Evolutionary conservation across 108 stramenopile species (phyloP), one percentile per base, ranked within the genome.

Genomic region (Stephanodiscus triporus): DNA sequence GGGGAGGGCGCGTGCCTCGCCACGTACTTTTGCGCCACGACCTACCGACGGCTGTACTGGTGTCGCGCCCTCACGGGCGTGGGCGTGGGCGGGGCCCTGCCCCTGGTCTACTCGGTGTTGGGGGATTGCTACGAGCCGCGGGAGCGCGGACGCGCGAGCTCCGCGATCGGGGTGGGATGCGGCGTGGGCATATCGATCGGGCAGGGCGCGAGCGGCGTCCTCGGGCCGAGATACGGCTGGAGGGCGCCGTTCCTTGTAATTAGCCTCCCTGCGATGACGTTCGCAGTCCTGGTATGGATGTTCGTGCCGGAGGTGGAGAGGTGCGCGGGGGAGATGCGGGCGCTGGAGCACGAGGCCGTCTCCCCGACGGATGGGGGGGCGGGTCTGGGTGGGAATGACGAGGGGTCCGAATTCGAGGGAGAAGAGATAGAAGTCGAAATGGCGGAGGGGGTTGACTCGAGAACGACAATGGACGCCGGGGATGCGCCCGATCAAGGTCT

Each of bases 1-100:
- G 96, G 96, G n/a, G 96, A 94, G 76, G 65, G 74, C 13, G 93
- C 90, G 1, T 96, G 93, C 57, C 58, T 93, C 1, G 72, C 54
- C 38, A 75, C 75, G 22, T 81, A 78, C 47, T 86, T 84, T 56
- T 6, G 4, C 6, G 73, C 72, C 22, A 54, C 56, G 11, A 83
- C 68, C 1, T 89, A 83, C 70, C 53, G 34, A 13, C 64, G 62
- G n/a, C 66, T 89, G n/a, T 78, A 86, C 58, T 66, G 69, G 1
- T 80, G 73, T 45, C 58, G 88, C 38, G 81, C 76, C 4, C 43
- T 89, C 2, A 89, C 88, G 23, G 88, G 88, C 7, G 80, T 89
- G 9, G 75, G 77, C 40, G 55, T 89, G 47, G 88, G 88, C n/a
- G 86, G 84, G 3, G 71, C 88, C 0, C 57, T 86, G 29, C 88